These are phyloP conservation scores for Penicillium lividum DNA, from an alignment of 495 filamentous ascomycete genomes.

Conservation along the genomic window DNA sequence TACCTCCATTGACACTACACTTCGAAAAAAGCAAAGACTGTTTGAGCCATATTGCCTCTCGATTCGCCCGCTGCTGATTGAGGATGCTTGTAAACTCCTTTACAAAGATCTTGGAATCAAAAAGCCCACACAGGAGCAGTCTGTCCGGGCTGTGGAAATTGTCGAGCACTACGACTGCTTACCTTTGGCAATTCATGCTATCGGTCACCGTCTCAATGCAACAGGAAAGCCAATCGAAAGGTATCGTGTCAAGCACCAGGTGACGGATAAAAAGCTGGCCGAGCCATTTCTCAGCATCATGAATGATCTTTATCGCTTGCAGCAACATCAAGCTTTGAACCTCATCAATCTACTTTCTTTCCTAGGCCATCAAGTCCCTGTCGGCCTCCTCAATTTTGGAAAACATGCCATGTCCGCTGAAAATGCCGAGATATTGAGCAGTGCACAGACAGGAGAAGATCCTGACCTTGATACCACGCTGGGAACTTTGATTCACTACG, in stretches of 20 bases:
- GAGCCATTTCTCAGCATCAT: slow-evolving; percentile 70
- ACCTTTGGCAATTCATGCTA: slow-evolving; percentile 77
- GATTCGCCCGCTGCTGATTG: slow-evolving; percentile 58
- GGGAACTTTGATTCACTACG: slow-evolving; percentile 66
- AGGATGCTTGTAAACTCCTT: slow-evolving; percentile 60
- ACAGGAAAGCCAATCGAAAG: slow-evolving; percentile 69
- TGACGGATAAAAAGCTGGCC: slow-evolving; percentile 66
- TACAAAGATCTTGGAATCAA: slow-evolving; percentile 57
- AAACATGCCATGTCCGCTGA: slow-evolving; percentile 54
- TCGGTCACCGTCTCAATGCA: slow-evolving; percentile 70
- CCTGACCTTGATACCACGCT: slow-evolving; percentile 68
- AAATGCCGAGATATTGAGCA: slow-evolving; percentile 51
- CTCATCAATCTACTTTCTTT: slow-evolving; percentile 75
- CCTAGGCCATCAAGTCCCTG: slow-evolving; percentile 71
- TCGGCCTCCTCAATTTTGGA: slow-evolving; percentile 72
- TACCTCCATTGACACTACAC: slow-evolving; percentile 68
- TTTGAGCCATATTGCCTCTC: slow-evolving; percentile 74
- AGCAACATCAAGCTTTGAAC: slow-evolving; percentile 64
- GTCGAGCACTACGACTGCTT: slow-evolving; percentile 70
- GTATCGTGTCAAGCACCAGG: slow-evolving; percentile 67
- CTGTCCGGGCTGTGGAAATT: slow-evolving; percentile 61
- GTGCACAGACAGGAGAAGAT: slow-evolving; percentile 51
- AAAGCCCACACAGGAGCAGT: slow-evolving; percentile 55
- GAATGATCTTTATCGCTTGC: slow-evolving; percentile 64
- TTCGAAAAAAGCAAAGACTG: slow-evolving; percentile 66